These are phyloP conservation scores for Cyberlindnera maclurae DNA, from an alignment of 805 yeast species.

Conservation along the genomic window DNA sequence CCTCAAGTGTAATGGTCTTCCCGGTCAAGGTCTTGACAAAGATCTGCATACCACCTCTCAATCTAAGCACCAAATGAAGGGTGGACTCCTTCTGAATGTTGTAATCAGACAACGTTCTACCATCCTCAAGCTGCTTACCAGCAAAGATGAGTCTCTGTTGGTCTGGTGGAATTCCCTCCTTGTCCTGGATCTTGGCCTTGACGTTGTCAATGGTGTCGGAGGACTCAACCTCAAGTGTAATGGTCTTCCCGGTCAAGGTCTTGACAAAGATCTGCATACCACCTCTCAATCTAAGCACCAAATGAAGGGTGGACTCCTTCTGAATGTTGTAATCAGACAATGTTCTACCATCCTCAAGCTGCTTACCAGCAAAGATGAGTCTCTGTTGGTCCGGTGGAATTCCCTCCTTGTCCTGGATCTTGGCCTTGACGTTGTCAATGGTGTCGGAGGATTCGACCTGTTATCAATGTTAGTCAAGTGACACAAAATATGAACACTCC, in stretches of 20 bases:
- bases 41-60: slow-evolving; percentile 76
- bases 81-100: too few species aligned
- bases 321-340: slow-evolving; percentile 92
- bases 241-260: slow-evolving; percentile 96
- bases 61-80: slow-evolving; percentile 79
- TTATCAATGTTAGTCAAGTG: slow-evolving; percentile 1
- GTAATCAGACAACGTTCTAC: too few species aligned
- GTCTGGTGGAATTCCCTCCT: slow-evolving; percentile 99
- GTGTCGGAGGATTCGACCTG: slow-evolving; percentile 90
- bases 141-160: slow-evolving; percentile 94
- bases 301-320: slow-evolving; percentile 83
- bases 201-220: slow-evolving; percentile 93
- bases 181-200: slow-evolving; percentile 92
- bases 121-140: too few species aligned
- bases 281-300: slow-evolving; percentile 85
- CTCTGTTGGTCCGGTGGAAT: slow-evolving; percentile 97
- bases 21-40: slow-evolving; percentile 97
- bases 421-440: slow-evolving; percentile 89
- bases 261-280: slow-evolving; percentile 93
- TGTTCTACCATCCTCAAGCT: slow-evolving; percentile 93
- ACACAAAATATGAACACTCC: background rate
- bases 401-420: slow-evolving; percentile 95
- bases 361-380: slow-evolving; percentile 93
- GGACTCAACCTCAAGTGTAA: slow-evolving; percentile 91
- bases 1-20: slow-evolving; percentile 95